Evolutionary conservation across 768 basidiomycete genomes (phyloP).

Genomic region (Hericium erinaceus): DNA sequence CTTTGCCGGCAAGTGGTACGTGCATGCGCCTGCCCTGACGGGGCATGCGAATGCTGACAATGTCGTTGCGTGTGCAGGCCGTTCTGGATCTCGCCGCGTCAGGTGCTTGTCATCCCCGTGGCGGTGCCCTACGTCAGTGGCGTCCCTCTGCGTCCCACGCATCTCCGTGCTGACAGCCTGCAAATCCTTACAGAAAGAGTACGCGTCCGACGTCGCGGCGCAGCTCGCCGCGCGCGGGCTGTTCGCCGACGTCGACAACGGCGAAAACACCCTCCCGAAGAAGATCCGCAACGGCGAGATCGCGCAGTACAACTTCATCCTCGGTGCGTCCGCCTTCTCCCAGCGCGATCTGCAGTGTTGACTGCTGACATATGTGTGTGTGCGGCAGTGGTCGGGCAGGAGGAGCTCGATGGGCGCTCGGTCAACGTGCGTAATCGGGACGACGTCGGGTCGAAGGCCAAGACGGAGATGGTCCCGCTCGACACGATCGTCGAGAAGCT

Average conservation of each 20-base stretch:
- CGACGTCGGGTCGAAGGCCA: constrained; percentile 78
- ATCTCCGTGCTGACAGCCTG: neutral
- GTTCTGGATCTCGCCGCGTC: constrained; percentile 97
- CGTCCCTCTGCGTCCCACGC: neutral
- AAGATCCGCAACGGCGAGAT: constrained; percentile 97
- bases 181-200: constrained; percentile 58
- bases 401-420: constrained; percentile 76
- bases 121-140: constrained; percentile 75
- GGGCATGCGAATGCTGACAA: neutral
- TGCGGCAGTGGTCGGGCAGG: constrained; percentile 80
- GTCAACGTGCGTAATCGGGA: constrained; percentile 97
- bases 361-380: neutral
- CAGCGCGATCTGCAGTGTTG: neutral
- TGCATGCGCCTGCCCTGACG: constrained; percentile 1
- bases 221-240: constrained; percentile 61
- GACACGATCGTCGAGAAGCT: constrained; percentile 66
- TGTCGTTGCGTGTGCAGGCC: constrained; percentile 46
- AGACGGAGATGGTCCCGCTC: constrained; percentile 65
- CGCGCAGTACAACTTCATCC: constrained; percentile 95
- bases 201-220: constrained; percentile 74
- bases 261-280: constrained; percentile 87
- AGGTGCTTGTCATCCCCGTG: constrained; percentile 90
- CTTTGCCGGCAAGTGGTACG: constrained; percentile 93
- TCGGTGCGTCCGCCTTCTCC: constrained; percentile 47
- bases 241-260: constrained; percentile 88